Evolutionary conservation across 345 rosid species (phyloP).

Genomic region (Salix udensis): DNA sequence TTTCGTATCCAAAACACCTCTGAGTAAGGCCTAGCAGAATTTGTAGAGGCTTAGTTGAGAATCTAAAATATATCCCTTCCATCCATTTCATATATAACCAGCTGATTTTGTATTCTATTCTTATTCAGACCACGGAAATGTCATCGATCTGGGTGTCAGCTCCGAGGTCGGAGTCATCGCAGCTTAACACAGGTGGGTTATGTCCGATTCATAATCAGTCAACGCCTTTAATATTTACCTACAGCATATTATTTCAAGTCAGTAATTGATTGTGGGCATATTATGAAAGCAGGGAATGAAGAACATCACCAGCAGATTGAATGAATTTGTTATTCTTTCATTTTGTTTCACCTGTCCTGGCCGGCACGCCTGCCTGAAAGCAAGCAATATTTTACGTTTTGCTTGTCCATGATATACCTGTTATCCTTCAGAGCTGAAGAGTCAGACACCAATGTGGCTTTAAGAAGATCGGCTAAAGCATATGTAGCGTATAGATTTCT

Average conservation of each 20-base stretch:
- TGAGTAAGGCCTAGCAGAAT: conserved; percentile 28
- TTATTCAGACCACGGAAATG: conserved; percentile 24
- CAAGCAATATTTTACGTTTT: too few species aligned
- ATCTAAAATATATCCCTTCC: neutral
- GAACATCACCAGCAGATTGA: conserved; percentile 6
- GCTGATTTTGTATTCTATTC: neutral
- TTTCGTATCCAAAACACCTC: conserved; percentile 49
- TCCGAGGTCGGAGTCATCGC: conserved; percentile 10
- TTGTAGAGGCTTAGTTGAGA: neutral
- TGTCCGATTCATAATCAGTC: neutral
- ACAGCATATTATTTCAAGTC: neutral
- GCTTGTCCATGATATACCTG: too few species aligned
- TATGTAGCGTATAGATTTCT: neutral
- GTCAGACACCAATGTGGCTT: conserved; percentile 1
- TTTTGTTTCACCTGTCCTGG: neutral
- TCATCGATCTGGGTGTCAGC: conserved; percentile 19
- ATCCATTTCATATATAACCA: neutral
- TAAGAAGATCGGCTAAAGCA: conserved; percentile 8
- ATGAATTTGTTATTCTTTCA: conserved; percentile 33
- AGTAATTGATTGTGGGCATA: neutral
- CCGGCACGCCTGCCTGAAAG: neutral
- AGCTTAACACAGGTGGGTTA: conserved; percentile 21
- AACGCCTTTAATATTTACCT: neutral
- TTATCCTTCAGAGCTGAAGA: neutral
- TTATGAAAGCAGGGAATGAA: conserved; percentile 8